phyloP scores from a whole-genome alignment of 2,329 filamentous ascomycete species.

The Sphaerulina musiva region DNA sequence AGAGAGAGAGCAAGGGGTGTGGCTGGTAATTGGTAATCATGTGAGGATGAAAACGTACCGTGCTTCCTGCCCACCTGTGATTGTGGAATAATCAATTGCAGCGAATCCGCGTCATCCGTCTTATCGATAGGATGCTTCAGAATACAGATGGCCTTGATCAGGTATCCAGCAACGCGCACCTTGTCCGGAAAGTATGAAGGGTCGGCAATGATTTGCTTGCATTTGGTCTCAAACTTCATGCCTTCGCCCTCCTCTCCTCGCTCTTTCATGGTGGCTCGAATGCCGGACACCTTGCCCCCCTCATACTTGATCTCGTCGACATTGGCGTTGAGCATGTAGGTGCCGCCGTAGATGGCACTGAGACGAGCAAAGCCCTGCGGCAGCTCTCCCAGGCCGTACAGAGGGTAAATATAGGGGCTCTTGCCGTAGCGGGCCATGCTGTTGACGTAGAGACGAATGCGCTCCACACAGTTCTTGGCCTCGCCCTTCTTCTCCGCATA shows the following conservation, averaged over 20 bases:
- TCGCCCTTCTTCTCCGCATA: conserved; percentile 69
- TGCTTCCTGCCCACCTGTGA: conserved; percentile 95
- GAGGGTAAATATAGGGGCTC: conserved; percentile 97
- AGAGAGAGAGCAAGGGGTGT: no score
- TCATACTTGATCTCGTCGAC: conserved; percentile 79
- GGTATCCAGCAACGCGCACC: conserved; percentile 77
- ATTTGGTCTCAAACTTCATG: conserved; percentile 94
- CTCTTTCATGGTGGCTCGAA: conserved; percentile 94
- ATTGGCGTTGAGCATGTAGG: conserved; percentile 97
- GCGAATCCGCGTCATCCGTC: conserved; percentile 81
- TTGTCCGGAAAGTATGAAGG: conserved; percentile 94
- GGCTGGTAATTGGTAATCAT: no score
- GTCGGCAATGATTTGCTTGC: conserved; percentile 91
- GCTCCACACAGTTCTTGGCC: conserved; percentile 79
- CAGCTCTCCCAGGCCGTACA: conserved; percentile 94
- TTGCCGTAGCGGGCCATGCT: conserved; percentile 97
- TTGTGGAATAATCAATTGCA: conserved; percentile 95
- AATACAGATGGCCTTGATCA: conserved; percentile 95
- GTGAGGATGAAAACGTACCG: conserved; percentile 50
- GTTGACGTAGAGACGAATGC: conserved; percentile 93
- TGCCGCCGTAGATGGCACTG: conserved; percentile 96
- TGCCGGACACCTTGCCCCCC: conserved; percentile 79
- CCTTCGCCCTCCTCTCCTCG: conserved; percentile 64
- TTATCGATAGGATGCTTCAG: conserved; percentile 89
- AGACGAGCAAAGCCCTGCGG: conserved; percentile 96